Conservation (phyloP, 768 basidiomycete species). For the Hirschioporus abietinus region DNA sequence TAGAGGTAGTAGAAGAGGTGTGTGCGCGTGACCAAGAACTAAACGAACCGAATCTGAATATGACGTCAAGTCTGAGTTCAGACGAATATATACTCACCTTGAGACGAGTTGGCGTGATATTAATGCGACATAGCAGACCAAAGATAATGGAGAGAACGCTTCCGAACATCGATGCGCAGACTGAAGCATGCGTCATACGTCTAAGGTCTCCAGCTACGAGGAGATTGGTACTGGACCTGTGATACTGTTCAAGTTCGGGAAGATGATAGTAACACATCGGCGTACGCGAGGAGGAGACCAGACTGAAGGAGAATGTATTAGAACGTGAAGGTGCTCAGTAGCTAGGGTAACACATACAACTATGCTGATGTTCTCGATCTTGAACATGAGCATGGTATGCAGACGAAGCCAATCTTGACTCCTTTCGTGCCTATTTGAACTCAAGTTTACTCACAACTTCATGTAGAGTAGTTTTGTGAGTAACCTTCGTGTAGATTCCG, state of each 20-base stretch:
- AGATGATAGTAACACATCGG: background rate
- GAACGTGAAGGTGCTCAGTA: no score
- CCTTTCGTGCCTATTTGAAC: background rate
- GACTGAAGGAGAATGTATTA: background rate
- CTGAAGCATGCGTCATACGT: background rate
- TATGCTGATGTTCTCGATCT: background rate
- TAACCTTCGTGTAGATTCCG: background rate
- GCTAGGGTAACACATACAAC: background rate
- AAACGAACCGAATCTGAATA: background rate
- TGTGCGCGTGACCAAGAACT: background rate
- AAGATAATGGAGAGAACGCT: constrained; percentile 1
- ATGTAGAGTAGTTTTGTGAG: background rate
- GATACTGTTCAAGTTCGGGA: background rate
- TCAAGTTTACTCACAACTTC: background rate
- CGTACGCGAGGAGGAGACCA: background rate
- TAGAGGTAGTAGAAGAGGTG: background rate
- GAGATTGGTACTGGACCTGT: background rate
- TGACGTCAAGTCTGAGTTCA: background rate
- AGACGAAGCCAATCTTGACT: background rate
- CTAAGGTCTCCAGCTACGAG: background rate
- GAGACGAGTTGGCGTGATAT: background rate
- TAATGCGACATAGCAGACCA: background rate
- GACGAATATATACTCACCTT: background rate
- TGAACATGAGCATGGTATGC: background rate
- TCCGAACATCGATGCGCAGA: background rate